Evolutionary conservation across 768 basidiomycete species (phyloP), one percentile per base, ranked within the genome.

Genomic region (Lactarius psammicola): DNA sequence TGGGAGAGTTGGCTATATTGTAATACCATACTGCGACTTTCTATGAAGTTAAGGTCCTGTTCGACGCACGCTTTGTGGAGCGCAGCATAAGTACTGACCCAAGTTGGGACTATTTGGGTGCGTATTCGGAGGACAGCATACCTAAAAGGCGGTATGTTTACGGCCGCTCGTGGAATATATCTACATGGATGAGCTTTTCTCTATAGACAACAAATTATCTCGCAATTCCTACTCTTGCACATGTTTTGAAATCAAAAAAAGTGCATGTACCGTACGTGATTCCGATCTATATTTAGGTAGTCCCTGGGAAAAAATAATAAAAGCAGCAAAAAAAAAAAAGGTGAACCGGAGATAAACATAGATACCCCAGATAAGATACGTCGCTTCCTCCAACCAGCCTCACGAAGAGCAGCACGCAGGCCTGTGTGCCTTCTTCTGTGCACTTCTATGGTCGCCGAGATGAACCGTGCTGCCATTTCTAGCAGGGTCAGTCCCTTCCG

Each of bases 401-500:
- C 61, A 69, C 15, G 66, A 63, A 13, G 66, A 46, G 42, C 68
- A 69, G 38, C 62, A 69, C 8, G 58, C 17, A 46, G 18, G 1
- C 11, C 38, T 33, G 30, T 20, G 33, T 28, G 36, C 6, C 34
- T 30, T 57, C 60, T 42, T 62, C 36, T 20, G 36, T 8, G 46
- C 23, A 38, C 15, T 11, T 20, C 42, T 15, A 3, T n/a, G 17
- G 5, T 62, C 60, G 33, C 42, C 59, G 15, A 70, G 69, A 38
- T 46, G 34, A 15, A 70, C 64, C 8, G 58, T 62, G 42, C 63
- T 62, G 31, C 3, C 38, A 34, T 63, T 63, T 80, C 83, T 26
- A 73, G 75, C 36, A 67, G 82, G 55, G n/a, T 77, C 75, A 62
- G 78, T 73, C 33, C 79, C 78, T 34, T 86, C 85, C 13, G 81